Percentiles rank a stretch among this genome's conserved stretches.
These are phyloP conservation scores for Cryptosporidium viatorum DNA, from an alignment of 169 alveolate species.

Conservation along the genomic window DNA sequence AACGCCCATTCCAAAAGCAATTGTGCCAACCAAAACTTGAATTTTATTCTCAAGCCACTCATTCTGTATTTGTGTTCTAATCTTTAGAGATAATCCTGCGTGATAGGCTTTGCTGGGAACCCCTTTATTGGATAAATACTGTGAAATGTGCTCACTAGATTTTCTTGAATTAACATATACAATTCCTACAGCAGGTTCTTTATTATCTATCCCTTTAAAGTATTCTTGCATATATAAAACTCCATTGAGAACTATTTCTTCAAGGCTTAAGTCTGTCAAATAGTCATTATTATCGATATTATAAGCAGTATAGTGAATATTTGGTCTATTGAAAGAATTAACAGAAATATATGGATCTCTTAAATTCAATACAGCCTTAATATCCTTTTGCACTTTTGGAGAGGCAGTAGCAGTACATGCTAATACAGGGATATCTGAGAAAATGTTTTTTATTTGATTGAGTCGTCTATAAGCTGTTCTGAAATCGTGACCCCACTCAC, in stretches of 20 bases:
- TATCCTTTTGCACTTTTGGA: slow-evolving; percentile 92
- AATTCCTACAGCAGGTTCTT: slow-evolving; percentile 18
- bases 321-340: slow-evolving; percentile 89
- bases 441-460: slow-evolving; percentile 84
- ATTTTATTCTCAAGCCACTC: slow-evolving; percentile 93
- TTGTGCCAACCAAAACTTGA: slow-evolving; percentile 97
- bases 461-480: slow-evolving; percentile 91
- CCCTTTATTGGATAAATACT: slow-evolving; percentile 67
- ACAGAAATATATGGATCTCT: slow-evolving; percentile 82
- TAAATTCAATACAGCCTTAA: slow-evolving; percentile 87
- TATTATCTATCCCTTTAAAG: background rate
- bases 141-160: slow-evolving; percentile 11
- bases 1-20: slow-evolving; percentile 99
- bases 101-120: slow-evolving; percentile 87
- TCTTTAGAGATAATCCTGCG: slow-evolving; percentile 82
- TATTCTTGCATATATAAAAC: slow-evolving; percentile 32
- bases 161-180: slow-evolving; percentile 67
- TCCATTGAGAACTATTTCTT: slow-evolving; percentile 40
- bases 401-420: slow-evolving; percentile 99
- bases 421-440: slow-evolving; percentile 93
- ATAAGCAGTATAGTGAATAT: slow-evolving; percentile 87
- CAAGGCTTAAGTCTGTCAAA: background rate
- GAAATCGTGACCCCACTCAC: slow-evolving; percentile 92
- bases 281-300: slow-evolving; percentile 43
- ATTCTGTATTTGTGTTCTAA: slow-evolving; percentile 80